Percentiles rank a stretch among this genome's conserved stretches.
These are phyloP conservation scores for Dactylella cylindrospora DNA, from an alignment of 2,329 filamentous ascomycete species.

Conservation along the genomic window DNA sequence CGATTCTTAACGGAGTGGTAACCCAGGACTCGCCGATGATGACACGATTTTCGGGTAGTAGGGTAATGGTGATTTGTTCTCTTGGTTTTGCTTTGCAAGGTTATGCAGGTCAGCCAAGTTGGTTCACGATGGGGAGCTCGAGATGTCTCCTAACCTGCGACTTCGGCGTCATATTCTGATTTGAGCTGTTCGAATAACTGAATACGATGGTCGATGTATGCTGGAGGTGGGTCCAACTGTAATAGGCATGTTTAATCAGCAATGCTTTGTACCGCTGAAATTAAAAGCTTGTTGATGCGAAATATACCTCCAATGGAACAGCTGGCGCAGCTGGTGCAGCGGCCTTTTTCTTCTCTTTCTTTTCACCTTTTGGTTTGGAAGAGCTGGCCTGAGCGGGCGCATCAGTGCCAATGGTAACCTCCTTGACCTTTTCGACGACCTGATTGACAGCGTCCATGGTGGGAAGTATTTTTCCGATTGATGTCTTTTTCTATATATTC, in stretches of 20 bases:
- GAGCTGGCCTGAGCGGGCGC: conserved; percentile 48
- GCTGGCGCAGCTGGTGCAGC: conserved; percentile 51
- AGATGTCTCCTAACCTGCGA: too few species aligned
- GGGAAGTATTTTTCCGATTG: too few species aligned
- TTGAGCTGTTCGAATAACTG: conserved; percentile 86
- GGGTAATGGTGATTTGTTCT: conserved; percentile 35
- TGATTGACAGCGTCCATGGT: conserved; percentile 54
- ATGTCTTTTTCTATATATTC: too few species aligned
- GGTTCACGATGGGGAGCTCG: too few species aligned
- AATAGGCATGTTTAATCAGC: conserved; percentile 8
- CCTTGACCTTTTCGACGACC: conserved; percentile 63
- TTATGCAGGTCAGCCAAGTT: too few species aligned
- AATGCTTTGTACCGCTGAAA: not conserved
- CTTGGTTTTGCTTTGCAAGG: conserved; percentile 27
- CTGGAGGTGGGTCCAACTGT: conserved; percentile 61
- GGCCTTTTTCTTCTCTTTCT: conserved; percentile 55
- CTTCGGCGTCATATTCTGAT: conserved; percentile 76
- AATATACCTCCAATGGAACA: conserved; percentile 54
- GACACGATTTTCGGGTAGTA: conserved; percentile 28
- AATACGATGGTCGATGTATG: conserved; percentile 80
- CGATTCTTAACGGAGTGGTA: conserved; percentile 80
- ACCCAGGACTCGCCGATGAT: conserved; percentile 64
- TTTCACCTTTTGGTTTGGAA: conserved; percentile 55
- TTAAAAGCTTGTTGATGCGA: not conserved
- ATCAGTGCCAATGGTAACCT: conserved; percentile 58